phyloP scores from a whole-genome alignment of 176 grass and related monocot genomes.

The Zizania latifolia region DNA sequence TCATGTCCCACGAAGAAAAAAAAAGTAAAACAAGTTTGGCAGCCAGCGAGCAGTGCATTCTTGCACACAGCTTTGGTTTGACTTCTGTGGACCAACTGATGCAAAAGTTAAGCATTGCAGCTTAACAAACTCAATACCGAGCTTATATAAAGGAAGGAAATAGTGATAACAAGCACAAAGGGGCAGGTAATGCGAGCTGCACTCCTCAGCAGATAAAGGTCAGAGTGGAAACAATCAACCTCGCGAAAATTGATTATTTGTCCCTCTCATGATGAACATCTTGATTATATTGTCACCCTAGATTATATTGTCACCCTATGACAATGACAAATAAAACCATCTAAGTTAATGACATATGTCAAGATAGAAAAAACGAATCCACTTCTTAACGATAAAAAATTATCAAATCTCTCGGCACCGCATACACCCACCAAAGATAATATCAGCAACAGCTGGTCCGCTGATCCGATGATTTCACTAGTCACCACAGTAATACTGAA shows the following conservation, averaged over 20 bases:
- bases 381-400: too few relatives aligned
- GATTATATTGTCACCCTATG: too few relatives aligned
- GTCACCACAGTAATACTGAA: neutral
- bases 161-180: neutral
- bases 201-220: neutral
- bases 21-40: conserved; percentile 1
- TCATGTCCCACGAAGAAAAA: neutral
- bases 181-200: neutral
- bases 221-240: neutral
- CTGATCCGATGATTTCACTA: neutral
- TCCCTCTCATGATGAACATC: too few relatives aligned
- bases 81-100: neutral
- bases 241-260: too few relatives aligned
- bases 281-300: too few relatives aligned
- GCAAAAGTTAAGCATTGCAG: neutral
- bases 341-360: too few relatives aligned
- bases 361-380: too few relatives aligned
- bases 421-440: neutral
- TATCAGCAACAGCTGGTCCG: too few relatives aligned
- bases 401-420: too few relatives aligned
- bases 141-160: too few relatives aligned
- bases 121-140: neutral
- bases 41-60: neutral
- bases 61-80: neutral
- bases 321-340: too few relatives aligned